Base-by-base conservation (phyloP, 2,329 filamentous ascomycete genomes). In the Pseudogymnoascus sp. region DNA sequence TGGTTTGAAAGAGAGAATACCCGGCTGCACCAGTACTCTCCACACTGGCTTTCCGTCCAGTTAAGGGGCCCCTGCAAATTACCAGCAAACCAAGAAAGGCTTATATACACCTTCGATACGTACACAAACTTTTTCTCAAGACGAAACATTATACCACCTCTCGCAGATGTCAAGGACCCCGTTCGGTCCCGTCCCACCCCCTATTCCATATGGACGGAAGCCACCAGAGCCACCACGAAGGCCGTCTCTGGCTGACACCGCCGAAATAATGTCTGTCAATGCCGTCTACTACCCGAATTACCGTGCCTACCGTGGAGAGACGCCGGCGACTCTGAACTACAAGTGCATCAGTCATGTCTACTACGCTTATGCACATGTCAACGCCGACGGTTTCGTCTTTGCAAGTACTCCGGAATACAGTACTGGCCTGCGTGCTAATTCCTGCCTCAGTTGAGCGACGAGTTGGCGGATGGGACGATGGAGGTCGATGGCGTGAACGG, bases 211-310 rank as follows among this genome's bases (percentile, higher is more conserved):
- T 60, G 64, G 63, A 23, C 68, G 69, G 43, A 68, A 67, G 59
- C 68, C 70, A 38, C 16, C 66, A 28, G 64, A 61, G 31, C 64
- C 65, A 36, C 60, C 31, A 59, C 68, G 71, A 62, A 65, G 71
- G 46, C 71, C 71, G n/a, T 73, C 71, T 53, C 68, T 72, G 3
- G 71, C 70, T 56, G 69, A 71, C 12, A 72, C 67, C 42, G 67
- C 70, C n/a, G 77, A 74, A 65, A 78, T 86, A 65, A 83, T 84
- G 76, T 83, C 80, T 72, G 84, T 84, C 71, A 95, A 95, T 74
- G 90, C 88, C 21, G 88, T 91, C 16, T 95, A 93, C 77, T 95
- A 91, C 74, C 89, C 89, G n/a, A 93, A 91, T 75, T 86, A 85
- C 77, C 81, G 86, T 64, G 84, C 91, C 68, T 91, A 92, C 75